These are phyloP conservation scores for Suhomyces atakaporum DNA, from an alignment of 1,139 yeast genomes.

Conservation along the genomic window DNA sequence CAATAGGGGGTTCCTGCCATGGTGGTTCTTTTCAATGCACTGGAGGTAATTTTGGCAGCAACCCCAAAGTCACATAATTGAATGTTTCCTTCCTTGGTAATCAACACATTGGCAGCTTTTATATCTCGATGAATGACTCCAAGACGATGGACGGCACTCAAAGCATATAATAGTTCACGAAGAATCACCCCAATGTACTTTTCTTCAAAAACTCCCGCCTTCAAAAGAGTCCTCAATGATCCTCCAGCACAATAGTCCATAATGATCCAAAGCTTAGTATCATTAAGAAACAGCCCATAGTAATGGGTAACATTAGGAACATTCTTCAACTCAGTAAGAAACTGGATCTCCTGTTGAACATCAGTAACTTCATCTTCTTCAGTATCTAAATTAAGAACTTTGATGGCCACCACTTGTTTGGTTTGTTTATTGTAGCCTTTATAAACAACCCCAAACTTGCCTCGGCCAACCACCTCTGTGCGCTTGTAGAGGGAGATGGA, in stretches of 20 bases:
- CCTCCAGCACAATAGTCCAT: slow-evolving; percentile 99
- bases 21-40: slow-evolving; percentile 75
- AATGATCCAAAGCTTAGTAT: slow-evolving; percentile 91
- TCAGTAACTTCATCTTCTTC: slow-evolving; percentile 93
- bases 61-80: slow-evolving; percentile 97
- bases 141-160: slow-evolving; percentile 78
- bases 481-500: slow-evolving; percentile 53
- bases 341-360: slow-evolving; percentile 90
- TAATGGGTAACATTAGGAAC: slow-evolving; percentile 92
- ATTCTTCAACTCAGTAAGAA: slow-evolving; percentile 76
- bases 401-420: slow-evolving; percentile 85
- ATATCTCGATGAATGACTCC: slow-evolving; percentile 95
- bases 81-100: slow-evolving; percentile 86
- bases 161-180: slow-evolving; percentile 77
- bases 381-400: slow-evolving; percentile 88
- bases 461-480: slow-evolving; percentile 91
- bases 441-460: slow-evolving; percentile 95
- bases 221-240: slow-evolving; percentile 79
- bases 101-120: slow-evolving; percentile 92
- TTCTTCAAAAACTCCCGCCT: slow-evolving; percentile 89
- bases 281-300: slow-evolving; percentile 83
- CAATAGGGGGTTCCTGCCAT: slow-evolving; percentile 98
- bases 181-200: slow-evolving; percentile 76
- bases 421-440: slow-evolving; percentile 70
- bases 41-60: slow-evolving; percentile 81